Percentiles rank a stretch among this genome's conserved stretches.
phyloP scores from a whole-genome alignment of 192 early-diverging fungal genomes.

The Linnemannia exigua region DNA sequence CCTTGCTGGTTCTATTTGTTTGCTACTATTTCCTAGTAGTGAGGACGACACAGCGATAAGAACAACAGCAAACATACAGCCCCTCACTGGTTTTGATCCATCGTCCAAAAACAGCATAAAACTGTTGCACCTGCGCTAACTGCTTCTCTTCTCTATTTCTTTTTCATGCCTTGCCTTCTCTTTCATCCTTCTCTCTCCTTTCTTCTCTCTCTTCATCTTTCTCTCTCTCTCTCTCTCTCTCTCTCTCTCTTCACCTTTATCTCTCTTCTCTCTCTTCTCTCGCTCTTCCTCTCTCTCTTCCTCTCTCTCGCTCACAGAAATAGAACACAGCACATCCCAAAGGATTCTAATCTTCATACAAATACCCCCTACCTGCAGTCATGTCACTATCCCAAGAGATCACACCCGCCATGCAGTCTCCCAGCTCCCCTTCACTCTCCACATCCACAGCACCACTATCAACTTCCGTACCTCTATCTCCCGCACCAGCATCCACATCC shows the following conservation, averaged over 20 bases:
- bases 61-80: neutral
- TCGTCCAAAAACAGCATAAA: slow-evolving; percentile 2
- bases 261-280: too few relatives aligned
- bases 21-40: neutral
- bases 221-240: neutral
- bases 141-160: neutral
- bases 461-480: neutral
- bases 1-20: neutral
- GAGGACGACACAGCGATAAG: neutral
- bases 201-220: neutral
- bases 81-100: neutral
- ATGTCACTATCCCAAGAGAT: slow-evolving; percentile 36
- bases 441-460: slow-evolving; percentile 2
- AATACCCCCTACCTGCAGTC: slow-evolving; percentile 4
- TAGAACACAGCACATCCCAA: neutral
- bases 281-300: too few relatives aligned
- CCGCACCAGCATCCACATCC: slow-evolving; percentile 1
- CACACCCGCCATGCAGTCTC: slow-evolving; percentile 14
- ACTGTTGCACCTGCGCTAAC: neutral
- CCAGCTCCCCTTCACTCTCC: neutral
- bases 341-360: neutral
- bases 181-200: neutral
- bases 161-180: neutral
- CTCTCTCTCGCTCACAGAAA: neutral
- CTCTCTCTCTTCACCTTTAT: neutral